These are phyloP conservation scores for Abrus precatorius DNA, from an alignment of 306 rosid species.

Conservation along the genomic window DNA sequence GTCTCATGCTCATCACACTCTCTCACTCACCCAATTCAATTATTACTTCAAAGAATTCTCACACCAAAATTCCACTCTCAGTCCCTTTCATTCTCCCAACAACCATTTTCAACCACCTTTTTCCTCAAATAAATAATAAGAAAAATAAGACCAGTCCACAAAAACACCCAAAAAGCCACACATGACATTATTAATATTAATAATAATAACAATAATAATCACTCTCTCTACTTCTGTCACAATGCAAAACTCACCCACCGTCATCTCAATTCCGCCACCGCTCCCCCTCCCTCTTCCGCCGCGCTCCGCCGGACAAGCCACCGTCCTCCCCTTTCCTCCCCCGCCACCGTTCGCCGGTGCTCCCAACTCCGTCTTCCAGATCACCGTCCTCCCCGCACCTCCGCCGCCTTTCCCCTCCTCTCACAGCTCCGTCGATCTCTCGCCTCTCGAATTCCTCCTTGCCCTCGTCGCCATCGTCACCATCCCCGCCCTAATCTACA, in stretches of 20 bases:
- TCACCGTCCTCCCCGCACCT: conserved; percentile 36
- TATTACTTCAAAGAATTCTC: conserved; percentile 50
- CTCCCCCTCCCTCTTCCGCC: conserved; percentile 35
- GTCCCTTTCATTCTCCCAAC: conserved; percentile 48
- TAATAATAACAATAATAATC: neutral
- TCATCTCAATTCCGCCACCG: conserved; percentile 32
- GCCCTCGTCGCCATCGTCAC: conserved; percentile 76
- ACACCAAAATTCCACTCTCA: conserved; percentile 29
- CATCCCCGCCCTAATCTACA: conserved; percentile 76
- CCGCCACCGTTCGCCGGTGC: conserved; percentile 59
- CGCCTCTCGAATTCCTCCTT: conserved; percentile 84
- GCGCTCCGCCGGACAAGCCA: neutral
- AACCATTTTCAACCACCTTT: conserved; percentile 51
- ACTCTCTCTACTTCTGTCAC: neutral
- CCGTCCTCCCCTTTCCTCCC: neutral
- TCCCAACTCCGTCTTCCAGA: conserved; percentile 50
- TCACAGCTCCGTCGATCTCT: conserved; percentile 67
- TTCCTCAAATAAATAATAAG: conserved; percentile 2
- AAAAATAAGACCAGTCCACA: neutral
- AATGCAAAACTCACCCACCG: conserved; percentile 63
- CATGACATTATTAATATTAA: neutral
- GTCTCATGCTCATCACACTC: neutral
- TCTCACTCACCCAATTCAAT: conserved; percentile 31
- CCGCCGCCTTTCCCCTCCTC: conserved; percentile 54
- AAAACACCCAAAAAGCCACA: neutral